Base-by-base conservation (phyloP, 306 rosid genomes). In the Boehmeria nivea region DNA sequence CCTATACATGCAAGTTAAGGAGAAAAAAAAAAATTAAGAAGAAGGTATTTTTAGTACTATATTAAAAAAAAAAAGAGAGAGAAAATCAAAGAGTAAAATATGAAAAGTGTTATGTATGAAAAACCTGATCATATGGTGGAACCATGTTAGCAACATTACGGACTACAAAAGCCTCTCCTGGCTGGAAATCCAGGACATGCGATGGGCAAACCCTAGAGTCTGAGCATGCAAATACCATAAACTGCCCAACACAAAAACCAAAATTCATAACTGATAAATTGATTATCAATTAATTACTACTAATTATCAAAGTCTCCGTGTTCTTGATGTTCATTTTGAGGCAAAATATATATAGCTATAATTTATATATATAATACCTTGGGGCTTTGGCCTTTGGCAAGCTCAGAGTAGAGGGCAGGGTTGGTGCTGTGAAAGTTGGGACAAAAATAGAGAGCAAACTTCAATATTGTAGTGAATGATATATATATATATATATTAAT, bases 151-250 rank as follows among this genome's bases (percentile, higher is more conserved):
- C 96, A 69, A 93, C 94, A 67, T 85, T 93, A 70, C 99, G 80
- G 71, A 93, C 95, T 69, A 87, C 74, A 81, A 93, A 93, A 45
- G 99, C 99, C 75, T 93, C 96, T 33, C 99, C 99, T 39, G 99
- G 99, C 63, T 93, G 99, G 72, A 87, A 78, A 70, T 93, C 84
- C 49, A 93, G 76, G 51, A 77, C 83, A 69, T 93, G 99, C 43
- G 99, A 93, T 60, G 99, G 99, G 67, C 99, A 93, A 1, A 93
- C 99, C 55, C 99, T 80, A 13, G 99, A 93, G 76, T 93, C 99
- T 22, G 96, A 78, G 88, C 99, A 93, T 14, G 99, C 96, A 83
- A 93, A 93, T 67, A 87, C 72, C 99, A 93, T 93, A 40, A 61
- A 93, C 99, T 91, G 78, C 74, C 70, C 58, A 3, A 1, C 3